Evolutionary conservation across 805 yeast genomes (phyloP).

Genomic region (Spencermartinsiella europaea): DNA sequence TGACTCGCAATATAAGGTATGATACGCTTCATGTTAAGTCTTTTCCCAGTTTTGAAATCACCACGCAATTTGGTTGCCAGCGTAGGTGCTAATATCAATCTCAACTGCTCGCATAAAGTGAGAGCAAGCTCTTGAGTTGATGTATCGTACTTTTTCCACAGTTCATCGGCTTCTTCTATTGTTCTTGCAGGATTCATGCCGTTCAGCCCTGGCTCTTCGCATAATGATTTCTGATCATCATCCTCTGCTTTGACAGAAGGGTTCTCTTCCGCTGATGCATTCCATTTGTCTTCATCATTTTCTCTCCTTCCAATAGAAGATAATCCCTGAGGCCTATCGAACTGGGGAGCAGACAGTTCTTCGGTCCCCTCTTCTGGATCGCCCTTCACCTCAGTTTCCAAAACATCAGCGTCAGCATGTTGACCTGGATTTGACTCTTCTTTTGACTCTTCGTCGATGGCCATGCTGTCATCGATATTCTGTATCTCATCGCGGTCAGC

Average conservation of each 20-base stretch:
- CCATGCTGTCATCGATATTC: constrained; percentile 45
- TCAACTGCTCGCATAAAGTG: constrained; percentile 82
- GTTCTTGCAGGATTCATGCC: constrained; percentile 42
- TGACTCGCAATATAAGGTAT: constrained; percentile 97
- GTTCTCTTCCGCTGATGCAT: constrained; percentile 9
- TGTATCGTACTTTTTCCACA: constrained; percentile 80
- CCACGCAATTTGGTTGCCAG: constrained; percentile 92
- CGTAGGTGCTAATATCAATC: constrained; percentile 92
- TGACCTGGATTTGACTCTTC: constrained; percentile 26
- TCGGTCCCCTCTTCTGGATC: constrained; percentile 19
- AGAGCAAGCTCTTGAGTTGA: constrained; percentile 87
- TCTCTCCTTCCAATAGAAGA: constrained; percentile 18
- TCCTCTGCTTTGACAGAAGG: constrained; percentile 22
- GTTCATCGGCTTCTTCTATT: constrained; percentile 60
- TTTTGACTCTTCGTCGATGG: constrained; percentile 33
- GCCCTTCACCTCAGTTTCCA: constrained; percentile 10
- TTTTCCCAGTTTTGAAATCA: constrained; percentile 94
- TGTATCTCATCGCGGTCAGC: constrained; percentile 78
- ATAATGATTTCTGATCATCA: not conserved
- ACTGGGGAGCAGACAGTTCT: constrained; percentile 30
- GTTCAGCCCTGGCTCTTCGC: constrained; percentile 20
- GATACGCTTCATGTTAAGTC: constrained; percentile 94
- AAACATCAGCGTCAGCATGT: constrained; percentile 7
- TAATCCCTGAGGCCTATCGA: constrained; percentile 26
- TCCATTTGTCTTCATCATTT: constrained; percentile 18